A percentile compares a stretch with the other conserved stretches of the same genome.
These are phyloP conservation scores for Asterophora lycoperdoides DNA, from an alignment of 768 basidiomycete species.

Conservation along the genomic window DNA sequence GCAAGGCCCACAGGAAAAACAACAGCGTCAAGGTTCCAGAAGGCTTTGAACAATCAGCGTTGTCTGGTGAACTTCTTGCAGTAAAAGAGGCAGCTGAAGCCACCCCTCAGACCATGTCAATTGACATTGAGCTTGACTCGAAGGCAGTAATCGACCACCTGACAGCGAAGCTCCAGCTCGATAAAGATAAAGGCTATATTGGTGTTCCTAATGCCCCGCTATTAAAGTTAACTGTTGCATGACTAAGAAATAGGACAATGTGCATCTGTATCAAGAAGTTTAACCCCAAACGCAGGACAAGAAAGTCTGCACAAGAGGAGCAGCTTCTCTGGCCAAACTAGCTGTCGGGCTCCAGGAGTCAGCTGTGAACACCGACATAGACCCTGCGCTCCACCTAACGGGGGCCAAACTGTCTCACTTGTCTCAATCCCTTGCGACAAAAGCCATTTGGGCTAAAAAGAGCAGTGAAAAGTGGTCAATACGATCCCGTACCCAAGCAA, in stretches of 20 bases:
- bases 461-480: neutral
- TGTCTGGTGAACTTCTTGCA: neutral
- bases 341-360: neutral
- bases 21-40: too few species aligned
- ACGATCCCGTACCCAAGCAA: neutral
- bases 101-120: neutral
- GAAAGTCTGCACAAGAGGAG: neutral
- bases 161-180: neutral
- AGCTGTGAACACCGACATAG: neutral
- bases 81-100: neutral
- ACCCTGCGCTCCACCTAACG: neutral
- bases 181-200: constrained; percentile 1
- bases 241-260: neutral
- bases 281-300: too few species aligned
- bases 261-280: neutral
- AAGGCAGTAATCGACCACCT: neutral
- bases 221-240: neutral
- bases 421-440: neutral
- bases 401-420: neutral
- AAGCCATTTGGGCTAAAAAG: neutral
- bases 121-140: neutral
- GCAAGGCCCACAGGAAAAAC: too few species aligned
- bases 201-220: neutral
- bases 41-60: too few species aligned
- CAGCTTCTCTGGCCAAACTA: neutral